Evolutionary conservation across 352 stramenopile species (phyloP).

Genomic region (Phytopythium cucurbitacearum): DNA sequence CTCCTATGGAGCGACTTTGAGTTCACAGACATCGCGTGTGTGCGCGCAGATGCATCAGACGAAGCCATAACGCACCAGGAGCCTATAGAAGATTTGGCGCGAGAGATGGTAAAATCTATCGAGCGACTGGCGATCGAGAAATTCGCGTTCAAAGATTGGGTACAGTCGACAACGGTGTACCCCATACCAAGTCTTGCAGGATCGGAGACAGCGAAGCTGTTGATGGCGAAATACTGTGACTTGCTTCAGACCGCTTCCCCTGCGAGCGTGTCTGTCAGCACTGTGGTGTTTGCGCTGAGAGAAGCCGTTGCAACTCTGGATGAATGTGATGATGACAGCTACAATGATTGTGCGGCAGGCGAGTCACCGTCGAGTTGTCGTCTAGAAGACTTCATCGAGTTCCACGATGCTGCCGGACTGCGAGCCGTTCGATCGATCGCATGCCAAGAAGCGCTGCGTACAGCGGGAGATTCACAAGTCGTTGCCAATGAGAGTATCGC

Average conservation of each 20-base stretch:
- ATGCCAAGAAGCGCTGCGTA: slow-evolving; percentile 11
- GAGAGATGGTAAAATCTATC: slow-evolving; percentile 26
- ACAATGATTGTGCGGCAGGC: slow-evolving; percentile 1
- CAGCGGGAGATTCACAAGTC: slow-evolving; percentile 19
- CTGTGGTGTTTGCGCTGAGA: slow-evolving; percentile 46
- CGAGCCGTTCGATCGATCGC: slow-evolving; percentile 22
- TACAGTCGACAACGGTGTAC: slow-evolving; percentile 37
- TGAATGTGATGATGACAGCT: slow-evolving; percentile 3
- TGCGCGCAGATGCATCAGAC: slow-evolving; percentile 6
- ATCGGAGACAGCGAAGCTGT: neutral
- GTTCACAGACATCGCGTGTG: slow-evolving; percentile 46
- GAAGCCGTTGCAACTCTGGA: slow-evolving; percentile 27
- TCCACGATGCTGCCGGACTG: slow-evolving; percentile 33
- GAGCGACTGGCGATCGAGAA: slow-evolving; percentile 40
- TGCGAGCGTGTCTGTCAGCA: slow-evolving; percentile 44
- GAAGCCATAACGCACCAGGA: slow-evolving; percentile 20
- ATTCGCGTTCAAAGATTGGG: slow-evolving; percentile 60
- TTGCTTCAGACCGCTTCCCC: slow-evolving; percentile 32
- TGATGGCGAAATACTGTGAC: slow-evolving; percentile 23
- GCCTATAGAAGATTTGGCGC: slow-evolving; percentile 20
- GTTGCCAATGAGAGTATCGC: slow-evolving; percentile 30
- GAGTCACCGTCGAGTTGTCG: too few species aligned
- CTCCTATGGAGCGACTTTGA: slow-evolving; percentile 78
- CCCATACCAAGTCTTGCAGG: slow-evolving; percentile 14
- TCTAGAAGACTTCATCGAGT: slow-evolving; percentile 37